These are phyloP conservation scores for Colletotrichum viniferum DNA, from an alignment of 2,329 filamentous ascomycete genomes.

Conservation along the genomic window DNA sequence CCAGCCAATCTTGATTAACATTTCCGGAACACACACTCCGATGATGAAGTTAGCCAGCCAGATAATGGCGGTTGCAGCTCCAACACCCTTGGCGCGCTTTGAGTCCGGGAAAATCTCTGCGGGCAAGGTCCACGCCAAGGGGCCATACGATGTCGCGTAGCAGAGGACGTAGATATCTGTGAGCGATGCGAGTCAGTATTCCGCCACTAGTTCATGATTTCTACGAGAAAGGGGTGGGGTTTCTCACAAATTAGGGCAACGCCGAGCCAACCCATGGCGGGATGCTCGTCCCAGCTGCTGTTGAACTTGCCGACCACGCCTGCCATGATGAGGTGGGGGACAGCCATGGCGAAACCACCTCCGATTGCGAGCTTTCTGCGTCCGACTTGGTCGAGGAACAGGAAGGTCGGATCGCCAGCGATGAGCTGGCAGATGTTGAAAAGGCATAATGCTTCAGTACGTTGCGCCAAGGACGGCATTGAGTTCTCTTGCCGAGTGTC, in stretches of 20 bases:
- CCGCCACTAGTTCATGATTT: neutral
- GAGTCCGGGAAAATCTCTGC: constrained; percentile 40
- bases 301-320: neutral
- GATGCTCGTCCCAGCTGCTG: neutral
- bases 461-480: neutral
- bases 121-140: constrained; percentile 38
- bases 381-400: constrained; percentile 35
- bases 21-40: constrained; percentile 57
- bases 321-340: constrained; percentile 7
- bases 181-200: neutral
- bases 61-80: constrained; percentile 32
- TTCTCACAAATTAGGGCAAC: neutral
- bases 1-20: constrained; percentile 53
- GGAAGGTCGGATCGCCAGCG: constrained; percentile 29
- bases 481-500: neutral
- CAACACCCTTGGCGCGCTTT: constrained; percentile 39
- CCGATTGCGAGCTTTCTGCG: constrained; percentile 30
- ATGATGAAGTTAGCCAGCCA: constrained; percentile 41
- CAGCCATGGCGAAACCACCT: constrained; percentile 31
- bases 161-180: constrained; percentile 33
- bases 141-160: constrained; percentile 34
- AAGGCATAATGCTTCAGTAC: neutral
- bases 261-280: neutral
- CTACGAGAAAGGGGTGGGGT: neutral
- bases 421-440: constrained; percentile 38